Evolutionary conservation across 805 yeast genomes (phyloP).

Genomic region (Metschnikowia rubicola): DNA sequence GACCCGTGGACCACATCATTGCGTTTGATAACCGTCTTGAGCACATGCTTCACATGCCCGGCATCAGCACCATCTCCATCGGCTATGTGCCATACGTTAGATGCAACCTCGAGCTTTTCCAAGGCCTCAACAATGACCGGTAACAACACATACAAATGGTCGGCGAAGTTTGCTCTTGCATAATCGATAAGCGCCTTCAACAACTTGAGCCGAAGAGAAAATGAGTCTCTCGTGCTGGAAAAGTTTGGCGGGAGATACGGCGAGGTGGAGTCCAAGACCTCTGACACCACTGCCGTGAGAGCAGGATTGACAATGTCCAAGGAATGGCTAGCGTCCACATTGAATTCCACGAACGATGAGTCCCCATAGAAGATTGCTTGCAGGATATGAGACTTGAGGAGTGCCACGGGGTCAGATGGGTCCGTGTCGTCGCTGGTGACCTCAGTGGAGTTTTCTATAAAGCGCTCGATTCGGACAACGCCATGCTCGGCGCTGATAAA

Average conservation of each 20-base stretch:
- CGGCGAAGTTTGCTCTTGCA: conserved; percentile 43
- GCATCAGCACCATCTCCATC: conserved; percentile 12
- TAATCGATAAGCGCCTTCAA: conserved; percentile 45
- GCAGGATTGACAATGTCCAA: conserved; percentile 28
- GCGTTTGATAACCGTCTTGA: conserved; percentile 10
- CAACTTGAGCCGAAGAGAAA: conserved; percentile 46
- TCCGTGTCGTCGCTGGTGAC: conserved; percentile 18
- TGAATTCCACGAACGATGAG: conserved; percentile 44
- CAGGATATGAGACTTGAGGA: conserved; percentile 70
- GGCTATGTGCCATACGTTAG: conserved; percentile 35
- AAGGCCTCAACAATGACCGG: conserved; percentile 31
- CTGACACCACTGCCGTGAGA: conserved; percentile 47
- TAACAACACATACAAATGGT: conserved; percentile 34
- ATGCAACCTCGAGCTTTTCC: conserved; percentile 44
- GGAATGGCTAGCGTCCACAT: conserved; percentile 39
- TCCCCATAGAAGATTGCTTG: conserved; percentile 74
- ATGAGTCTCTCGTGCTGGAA: conserved; percentile 49
- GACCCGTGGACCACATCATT: conserved; percentile 4
- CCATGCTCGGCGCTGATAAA: conserved; percentile 55
- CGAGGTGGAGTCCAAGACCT: conserved; percentile 55
- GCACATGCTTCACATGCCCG: conserved; percentile 10
- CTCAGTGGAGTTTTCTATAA: conserved; percentile 17
- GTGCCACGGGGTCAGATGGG: conserved; percentile 21
- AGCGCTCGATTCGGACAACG: conserved; percentile 55
- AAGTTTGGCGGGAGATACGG: conserved; percentile 52